Evolutionary conservation across 2,329 filamentous ascomycete genomes (phyloP).

Genomic region (Fusarium succisae): DNA sequence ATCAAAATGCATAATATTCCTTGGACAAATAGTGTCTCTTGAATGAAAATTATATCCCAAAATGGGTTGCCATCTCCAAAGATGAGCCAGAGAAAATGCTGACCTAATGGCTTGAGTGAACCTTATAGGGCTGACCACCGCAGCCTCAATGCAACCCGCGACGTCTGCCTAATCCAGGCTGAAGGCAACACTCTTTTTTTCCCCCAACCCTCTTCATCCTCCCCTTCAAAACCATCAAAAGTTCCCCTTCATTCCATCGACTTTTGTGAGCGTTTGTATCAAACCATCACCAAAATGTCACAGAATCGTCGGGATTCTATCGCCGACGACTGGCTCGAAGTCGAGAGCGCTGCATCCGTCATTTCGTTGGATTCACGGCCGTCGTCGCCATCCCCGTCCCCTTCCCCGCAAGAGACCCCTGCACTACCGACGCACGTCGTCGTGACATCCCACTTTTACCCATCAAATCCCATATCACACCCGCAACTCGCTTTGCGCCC

Average conservation of each 20-base stretch:
- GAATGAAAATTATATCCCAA: background rate
- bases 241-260: fast-evolving
- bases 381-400: background rate
- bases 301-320: slow-evolving; percentile 7
- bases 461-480: background rate
- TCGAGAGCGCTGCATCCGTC: slow-evolving; percentile 30
- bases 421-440: background rate
- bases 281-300: background rate
- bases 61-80: background rate
- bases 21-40: background rate
- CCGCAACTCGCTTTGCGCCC: background rate
- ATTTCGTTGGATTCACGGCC: slow-evolving; percentile 20
- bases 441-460: background rate
- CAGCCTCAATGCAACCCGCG: background rate
- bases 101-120: slow-evolving; percentile 7
- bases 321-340: slow-evolving; percentile 37
- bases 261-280: fast-evolving
- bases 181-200: background rate
- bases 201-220: background rate
- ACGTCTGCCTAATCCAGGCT: slow-evolving; percentile 23
- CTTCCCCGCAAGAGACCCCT: background rate
- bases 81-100: background rate
- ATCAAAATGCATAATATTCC: too few species aligned
- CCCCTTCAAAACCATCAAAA: background rate
- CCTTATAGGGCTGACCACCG: background rate